Conservation (phyloP, 139 green algal genomes). For the Mesotaenium endlicherianum region DNA sequence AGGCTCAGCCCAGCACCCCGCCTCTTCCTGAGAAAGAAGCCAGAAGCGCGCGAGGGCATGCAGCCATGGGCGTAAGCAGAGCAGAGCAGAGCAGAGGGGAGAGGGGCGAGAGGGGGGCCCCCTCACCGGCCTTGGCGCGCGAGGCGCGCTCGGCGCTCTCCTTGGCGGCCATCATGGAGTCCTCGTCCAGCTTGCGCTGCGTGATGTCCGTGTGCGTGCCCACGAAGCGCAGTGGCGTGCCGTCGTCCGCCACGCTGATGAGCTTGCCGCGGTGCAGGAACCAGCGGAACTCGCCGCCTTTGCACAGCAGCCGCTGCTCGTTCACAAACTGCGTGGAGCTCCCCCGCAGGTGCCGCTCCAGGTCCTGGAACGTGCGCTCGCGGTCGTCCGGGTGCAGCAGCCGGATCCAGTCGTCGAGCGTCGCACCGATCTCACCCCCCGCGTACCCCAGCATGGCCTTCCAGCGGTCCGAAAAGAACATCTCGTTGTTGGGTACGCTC, state of each 20-base stretch:
- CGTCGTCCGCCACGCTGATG: neutral
- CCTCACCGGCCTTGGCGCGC: neutral
- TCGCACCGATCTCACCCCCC: neutral
- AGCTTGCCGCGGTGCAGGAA: slow-evolving; percentile 11
- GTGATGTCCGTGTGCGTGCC: neutral
- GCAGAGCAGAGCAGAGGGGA: too few relatives aligned
- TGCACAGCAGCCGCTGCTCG: neutral
- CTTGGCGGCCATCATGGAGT: neutral
- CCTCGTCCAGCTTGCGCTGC: neutral
- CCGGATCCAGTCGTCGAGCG: neutral
- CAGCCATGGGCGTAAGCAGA: too few relatives aligned
- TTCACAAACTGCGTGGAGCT: neutral
- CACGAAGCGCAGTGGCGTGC: neutral
- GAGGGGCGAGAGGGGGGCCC: neutral
- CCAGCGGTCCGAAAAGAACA: neutral
- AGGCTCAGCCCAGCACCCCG: too few relatives aligned
- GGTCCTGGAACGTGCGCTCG: neutral
- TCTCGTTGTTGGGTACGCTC: neutral
- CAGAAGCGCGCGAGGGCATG: too few relatives aligned
- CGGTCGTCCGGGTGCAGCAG: neutral
- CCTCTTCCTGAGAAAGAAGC: too few relatives aligned
- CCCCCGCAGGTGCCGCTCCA: neutral
- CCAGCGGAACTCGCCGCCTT: neutral
- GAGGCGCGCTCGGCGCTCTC: neutral
- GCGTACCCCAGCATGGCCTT: neutral